Conservation (phyloP, 2,329 filamentous ascomycete species). For the Neonectria punicea region DNA sequence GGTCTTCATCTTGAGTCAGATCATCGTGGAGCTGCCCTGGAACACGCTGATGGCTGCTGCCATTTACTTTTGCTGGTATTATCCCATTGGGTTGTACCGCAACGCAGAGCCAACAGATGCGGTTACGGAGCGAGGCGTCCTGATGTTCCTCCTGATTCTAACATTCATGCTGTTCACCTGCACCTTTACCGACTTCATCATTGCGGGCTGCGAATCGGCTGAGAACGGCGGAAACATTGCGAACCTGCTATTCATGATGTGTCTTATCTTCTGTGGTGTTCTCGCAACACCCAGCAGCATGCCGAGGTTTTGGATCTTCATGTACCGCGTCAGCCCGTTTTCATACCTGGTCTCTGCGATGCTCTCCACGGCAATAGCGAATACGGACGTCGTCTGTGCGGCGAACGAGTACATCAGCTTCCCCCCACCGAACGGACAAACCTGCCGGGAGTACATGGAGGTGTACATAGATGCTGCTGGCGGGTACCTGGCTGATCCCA, state of each 20-base stretch:
- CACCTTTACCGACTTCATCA: slow-evolving; percentile 73
- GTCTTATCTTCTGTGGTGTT: slow-evolving; percentile 53
- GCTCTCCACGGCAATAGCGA: slow-evolving; percentile 75
- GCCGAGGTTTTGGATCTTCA: slow-evolving; percentile 61
- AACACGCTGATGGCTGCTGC: slow-evolving; percentile 72
- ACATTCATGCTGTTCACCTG: slow-evolving; percentile 73
- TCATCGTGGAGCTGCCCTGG: slow-evolving; percentile 77
- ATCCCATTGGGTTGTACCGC: slow-evolving; percentile 71
- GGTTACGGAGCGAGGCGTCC: slow-evolving; percentile 66
- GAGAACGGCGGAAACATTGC: slow-evolving; percentile 75
- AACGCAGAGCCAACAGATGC: slow-evolving; percentile 63
- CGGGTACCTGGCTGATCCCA: slow-evolving; percentile 63
- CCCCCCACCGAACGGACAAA: slow-evolving; percentile 65
- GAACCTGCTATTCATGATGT: slow-evolving; percentile 72
- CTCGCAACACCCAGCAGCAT: slow-evolving; percentile 56
- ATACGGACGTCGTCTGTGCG: slow-evolving; percentile 73
- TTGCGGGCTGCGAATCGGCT: slow-evolving; percentile 72
- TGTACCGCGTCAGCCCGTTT: slow-evolving; percentile 81
- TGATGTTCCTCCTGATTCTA: slow-evolving; percentile 73
- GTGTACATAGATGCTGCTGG: slow-evolving; percentile 59
- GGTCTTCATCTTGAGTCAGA: slow-evolving; percentile 72
- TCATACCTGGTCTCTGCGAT: slow-evolving; percentile 83
- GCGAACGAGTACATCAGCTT: slow-evolving; percentile 76
- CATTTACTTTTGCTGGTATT: slow-evolving; percentile 76
- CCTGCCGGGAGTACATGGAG: slow-evolving; percentile 69